Conservation (phyloP, 169 alveolate species). For the Plasmodium fragile region DNA sequence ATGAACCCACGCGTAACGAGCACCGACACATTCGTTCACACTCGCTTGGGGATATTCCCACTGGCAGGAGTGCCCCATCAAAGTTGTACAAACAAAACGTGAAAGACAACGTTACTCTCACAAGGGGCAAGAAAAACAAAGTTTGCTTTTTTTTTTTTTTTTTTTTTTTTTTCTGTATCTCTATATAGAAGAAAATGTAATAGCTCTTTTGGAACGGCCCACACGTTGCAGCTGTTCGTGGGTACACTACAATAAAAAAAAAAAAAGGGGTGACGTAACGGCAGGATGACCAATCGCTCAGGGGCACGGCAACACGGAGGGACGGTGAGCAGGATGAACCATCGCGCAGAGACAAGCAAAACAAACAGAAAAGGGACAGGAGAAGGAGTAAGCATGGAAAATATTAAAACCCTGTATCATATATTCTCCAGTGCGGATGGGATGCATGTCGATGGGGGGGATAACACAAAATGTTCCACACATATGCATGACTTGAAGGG, state of each 20-base stretch:
- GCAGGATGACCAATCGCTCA: background rate
- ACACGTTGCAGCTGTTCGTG: background rate
- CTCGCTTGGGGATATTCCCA: background rate
- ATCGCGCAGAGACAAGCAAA: background rate
- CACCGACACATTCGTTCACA: background rate
- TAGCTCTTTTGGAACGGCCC: background rate
- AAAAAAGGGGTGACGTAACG: background rate
- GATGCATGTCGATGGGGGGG: background rate
- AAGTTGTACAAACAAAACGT: background rate
- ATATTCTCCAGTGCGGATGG: constrained; percentile 19
- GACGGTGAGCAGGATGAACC: background rate
- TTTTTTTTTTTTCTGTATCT: background rate
- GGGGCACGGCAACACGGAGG: background rate
- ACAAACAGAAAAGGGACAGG: background rate
- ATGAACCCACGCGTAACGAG: background rate
- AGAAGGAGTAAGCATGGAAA: constrained; percentile 24
- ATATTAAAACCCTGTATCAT: constrained; percentile 52
- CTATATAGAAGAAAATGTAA: background rate
- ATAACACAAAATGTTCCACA: background rate
- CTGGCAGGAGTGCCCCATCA: background rate
- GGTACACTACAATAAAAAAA: background rate
- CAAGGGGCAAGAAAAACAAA: background rate
- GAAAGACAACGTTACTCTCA: background rate
- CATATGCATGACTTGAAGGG: background rate
- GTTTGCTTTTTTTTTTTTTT: background rate